Evolutionary conservation across 495 filamentous ascomycete species (phyloP).

Genomic region (Hypoxylon rickii): DNA sequence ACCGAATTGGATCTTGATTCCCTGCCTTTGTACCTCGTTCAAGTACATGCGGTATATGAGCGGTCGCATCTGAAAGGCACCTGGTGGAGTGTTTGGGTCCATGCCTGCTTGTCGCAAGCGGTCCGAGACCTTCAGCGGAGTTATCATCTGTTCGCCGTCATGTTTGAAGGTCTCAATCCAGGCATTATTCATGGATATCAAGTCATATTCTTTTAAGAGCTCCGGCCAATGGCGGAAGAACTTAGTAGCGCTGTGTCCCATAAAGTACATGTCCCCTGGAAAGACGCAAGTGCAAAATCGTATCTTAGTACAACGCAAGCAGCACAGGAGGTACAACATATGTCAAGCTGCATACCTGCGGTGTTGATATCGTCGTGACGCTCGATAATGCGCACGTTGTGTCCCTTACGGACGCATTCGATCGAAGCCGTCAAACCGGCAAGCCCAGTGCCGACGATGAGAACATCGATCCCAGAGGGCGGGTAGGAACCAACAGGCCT

Average conservation of each 20-base stretch:
- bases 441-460: constrained; percentile 67
- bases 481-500: constrained; percentile 48
- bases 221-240: constrained; percentile 64
- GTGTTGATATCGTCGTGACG: constrained; percentile 49
- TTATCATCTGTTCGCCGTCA: constrained; percentile 52
- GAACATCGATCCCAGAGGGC: constrained; percentile 56
- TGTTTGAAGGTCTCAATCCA: constrained; percentile 60
- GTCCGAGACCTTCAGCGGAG: constrained; percentile 46
- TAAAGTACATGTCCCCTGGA: constrained; percentile 61
- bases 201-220: constrained; percentile 51
- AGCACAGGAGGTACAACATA: neutral
- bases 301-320: constrained; percentile 8
- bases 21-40: constrained; percentile 52
- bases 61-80: constrained; percentile 53
- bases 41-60: constrained; percentile 62
- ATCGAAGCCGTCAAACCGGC: constrained; percentile 67
- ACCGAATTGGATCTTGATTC: constrained; percentile 58
- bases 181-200: constrained; percentile 51
- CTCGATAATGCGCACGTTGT: constrained; percentile 63
- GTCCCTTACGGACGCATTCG: constrained; percentile 67
- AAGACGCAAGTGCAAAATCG: neutral
- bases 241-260: constrained; percentile 53
- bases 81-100: constrained; percentile 46
- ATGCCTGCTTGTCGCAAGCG: constrained; percentile 42
- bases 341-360: constrained; percentile 33